These are phyloP conservation scores for Epichloe typhina DNA, from an alignment of 2,329 filamentous ascomycete species.

Conservation along the genomic window DNA sequence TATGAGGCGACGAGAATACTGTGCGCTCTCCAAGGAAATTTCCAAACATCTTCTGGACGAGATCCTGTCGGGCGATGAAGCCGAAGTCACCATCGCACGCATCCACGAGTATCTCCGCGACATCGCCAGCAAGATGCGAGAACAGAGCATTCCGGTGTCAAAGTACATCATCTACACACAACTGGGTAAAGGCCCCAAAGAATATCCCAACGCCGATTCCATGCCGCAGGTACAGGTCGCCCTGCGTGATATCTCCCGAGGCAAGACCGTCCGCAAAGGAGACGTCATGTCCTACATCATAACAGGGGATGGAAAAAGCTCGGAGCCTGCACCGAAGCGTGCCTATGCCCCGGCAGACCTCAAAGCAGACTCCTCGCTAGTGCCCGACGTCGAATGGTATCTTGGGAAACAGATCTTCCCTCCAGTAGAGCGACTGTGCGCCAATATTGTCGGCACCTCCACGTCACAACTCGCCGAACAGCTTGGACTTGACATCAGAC, in stretches of 20 bases:
- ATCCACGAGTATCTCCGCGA: conserved; percentile 90
- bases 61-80: conserved; percentile 85
- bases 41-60: conserved; percentile 85
- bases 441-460: conserved; percentile 87
- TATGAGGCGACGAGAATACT: conserved; percentile 96
- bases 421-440: conserved; percentile 92
- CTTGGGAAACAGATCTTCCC: conserved; percentile 97
- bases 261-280: conserved; percentile 79
- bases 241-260: conserved; percentile 71
- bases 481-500: conserved; percentile 77
- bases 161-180: conserved; percentile 99
- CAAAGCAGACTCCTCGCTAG: conserved; percentile 60
- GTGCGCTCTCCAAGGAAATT: conserved; percentile 86
- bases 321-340: conserved; percentile 68
- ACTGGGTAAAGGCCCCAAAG: conserved; percentile 82
- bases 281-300: conserved; percentile 96
- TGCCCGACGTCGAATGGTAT: conserved; percentile 94
- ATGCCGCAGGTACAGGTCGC: conserved; percentile 98
- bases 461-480: conserved; percentile 83
- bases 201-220: conserved; percentile 85
- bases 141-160: conserved; percentile 55
- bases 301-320: conserved; percentile 55
- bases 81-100: conserved; percentile 73
- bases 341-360: conserved; percentile 77
- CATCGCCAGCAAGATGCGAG: conserved; percentile 75